Evolutionary conservation across 352 stramenopile genomes (phyloP).

Genomic region (Phytopythium cucurbitacearum): DNA sequence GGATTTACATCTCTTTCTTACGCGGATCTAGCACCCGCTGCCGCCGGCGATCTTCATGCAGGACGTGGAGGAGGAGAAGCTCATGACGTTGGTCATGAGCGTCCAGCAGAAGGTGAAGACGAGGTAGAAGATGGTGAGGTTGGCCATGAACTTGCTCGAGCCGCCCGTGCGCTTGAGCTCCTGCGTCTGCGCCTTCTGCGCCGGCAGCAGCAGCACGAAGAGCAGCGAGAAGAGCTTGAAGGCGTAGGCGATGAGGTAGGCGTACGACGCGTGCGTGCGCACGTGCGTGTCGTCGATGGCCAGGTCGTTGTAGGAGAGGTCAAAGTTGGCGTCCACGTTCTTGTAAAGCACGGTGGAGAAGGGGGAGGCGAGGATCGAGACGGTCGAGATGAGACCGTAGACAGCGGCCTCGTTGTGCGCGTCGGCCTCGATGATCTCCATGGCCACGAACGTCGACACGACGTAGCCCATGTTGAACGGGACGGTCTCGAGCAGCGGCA

Average conservation of each 20-base stretch:
- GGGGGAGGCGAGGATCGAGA: conserved; percentile 32
- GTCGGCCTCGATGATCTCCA: conserved; percentile 47
- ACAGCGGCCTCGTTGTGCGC: conserved; percentile 42
- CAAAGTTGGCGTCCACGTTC: conserved; percentile 50
- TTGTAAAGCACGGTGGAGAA: conserved; percentile 50
- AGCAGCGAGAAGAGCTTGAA: conserved; percentile 35
- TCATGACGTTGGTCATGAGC: conserved; percentile 52
- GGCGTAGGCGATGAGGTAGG: conserved; percentile 30
- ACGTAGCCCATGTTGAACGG: conserved; percentile 42
- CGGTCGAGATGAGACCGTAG: conserved; percentile 39
- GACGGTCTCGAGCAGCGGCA: conserved; percentile 37
- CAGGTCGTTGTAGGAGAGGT: conserved; percentile 29
- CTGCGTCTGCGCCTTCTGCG: conserved; percentile 45
- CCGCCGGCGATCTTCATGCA: conserved; percentile 42
- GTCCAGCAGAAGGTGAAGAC: conserved; percentile 45
- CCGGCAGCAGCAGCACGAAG: conserved; percentile 41
- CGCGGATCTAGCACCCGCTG: conserved; percentile 15
- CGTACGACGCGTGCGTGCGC: conserved; percentile 32
- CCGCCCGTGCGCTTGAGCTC: conserved; percentile 33
- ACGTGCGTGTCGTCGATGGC: conserved; percentile 29
- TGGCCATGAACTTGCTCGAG: conserved; percentile 30
- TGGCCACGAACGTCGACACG: conserved; percentile 42
- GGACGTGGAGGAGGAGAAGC: conserved; percentile 35
- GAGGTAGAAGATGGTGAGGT: conserved; percentile 29
- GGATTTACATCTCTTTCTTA: too few relatives aligned